Base-by-base conservation (phyloP, 805 yeast species). In the Candida pseudofarinosa region DNA sequence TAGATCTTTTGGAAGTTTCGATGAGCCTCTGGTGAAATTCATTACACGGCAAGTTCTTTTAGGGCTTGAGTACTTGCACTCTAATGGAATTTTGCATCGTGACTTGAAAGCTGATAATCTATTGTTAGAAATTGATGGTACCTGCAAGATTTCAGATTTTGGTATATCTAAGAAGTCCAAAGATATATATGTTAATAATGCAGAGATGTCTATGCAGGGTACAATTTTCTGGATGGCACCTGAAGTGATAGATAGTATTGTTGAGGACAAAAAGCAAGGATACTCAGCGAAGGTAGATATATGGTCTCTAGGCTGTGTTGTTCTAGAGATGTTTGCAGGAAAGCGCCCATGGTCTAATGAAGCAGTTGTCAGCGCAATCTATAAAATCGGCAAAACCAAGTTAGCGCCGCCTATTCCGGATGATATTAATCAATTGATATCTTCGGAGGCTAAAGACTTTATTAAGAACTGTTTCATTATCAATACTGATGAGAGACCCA, bases 171-270 rank as follows among this genome's bases (percentile, higher is more conserved):
- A 88, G 60, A 80, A 81, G 55, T 65, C 72, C 0, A 56, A 63
- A 41, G 90, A 93, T 58, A 87, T 91, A 18, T 91, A 93, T 60
- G 82, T 86, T 23, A 89, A 93, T 60, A 82, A 88, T 54, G 88
- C 96, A 3, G 97, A 88, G 42, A 87, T 90, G 96, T 90, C 97
- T 10, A 88, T 88, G 95, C 96, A 95, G 63, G 99, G 99, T 18
- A 90, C 99, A 0, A 88, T 95, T 1, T 93, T 90, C 62, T 93
- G 99, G 99, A 93, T 93, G 99, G 99, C 99, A 1, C 99, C 99
- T 0, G 99, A 93, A 59, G 96, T 95, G 50, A 89, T 93, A 39
- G 91, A 89, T 59, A 88, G 88, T 45, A 81, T 81, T 16, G 81
- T 79, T 2, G 83, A 80, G 48, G 79, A 80, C 52, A 77, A 77